Evolutionary conservation across 2,329 filamentous ascomycete species (phyloP).

Genomic region (Fusarium dimerum): DNA sequence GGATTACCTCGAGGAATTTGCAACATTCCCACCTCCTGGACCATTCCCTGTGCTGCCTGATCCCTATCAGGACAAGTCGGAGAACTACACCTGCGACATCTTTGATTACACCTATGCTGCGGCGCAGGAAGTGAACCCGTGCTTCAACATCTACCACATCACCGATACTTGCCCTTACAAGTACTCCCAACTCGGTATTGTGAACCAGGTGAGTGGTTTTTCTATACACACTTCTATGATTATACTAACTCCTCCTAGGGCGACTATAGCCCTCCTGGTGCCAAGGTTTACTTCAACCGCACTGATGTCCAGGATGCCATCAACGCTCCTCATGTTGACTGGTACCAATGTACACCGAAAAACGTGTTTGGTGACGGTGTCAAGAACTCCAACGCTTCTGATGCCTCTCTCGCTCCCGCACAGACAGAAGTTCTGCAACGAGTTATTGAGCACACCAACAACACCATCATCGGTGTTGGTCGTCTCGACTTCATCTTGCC

Average conservation of each 20-base stretch:
- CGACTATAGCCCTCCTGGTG: constrained; percentile 62
- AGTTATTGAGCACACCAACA: constrained; percentile 34
- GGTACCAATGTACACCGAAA: constrained; percentile 28
- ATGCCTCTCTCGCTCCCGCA: constrained; percentile 17
- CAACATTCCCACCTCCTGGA: constrained; percentile 68
- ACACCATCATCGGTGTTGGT: constrained; percentile 33
- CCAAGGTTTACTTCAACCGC: constrained; percentile 69
- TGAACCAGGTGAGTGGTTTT: constrained; percentile 45
- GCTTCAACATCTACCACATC: constrained; percentile 77
- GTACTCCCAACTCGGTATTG: constrained; percentile 70
- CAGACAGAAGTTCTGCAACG: constrained; percentile 26
- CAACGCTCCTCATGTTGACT: constrained; percentile 54
- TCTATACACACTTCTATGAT: accelerated
- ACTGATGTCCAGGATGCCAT: constrained; percentile 68
- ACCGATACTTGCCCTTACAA: constrained; percentile 69
- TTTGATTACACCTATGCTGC: constrained; percentile 58
- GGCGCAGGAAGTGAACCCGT: constrained; percentile 65
- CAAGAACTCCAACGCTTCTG: constrained; percentile 15
- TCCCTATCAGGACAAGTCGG: constrained; percentile 28
- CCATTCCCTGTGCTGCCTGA: constrained; percentile 49
- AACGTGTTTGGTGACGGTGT: constrained; percentile 29
- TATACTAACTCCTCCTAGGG: constrained; percentile 33
- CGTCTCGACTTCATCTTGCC: constrained; percentile 63
- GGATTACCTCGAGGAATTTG: constrained; percentile 59
- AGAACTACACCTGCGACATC: constrained; percentile 55